Evolutionary conservation across 2,329 filamentous ascomycete genomes (phyloP).

Genomic region (Curvularia hawaiiensis): DNA sequence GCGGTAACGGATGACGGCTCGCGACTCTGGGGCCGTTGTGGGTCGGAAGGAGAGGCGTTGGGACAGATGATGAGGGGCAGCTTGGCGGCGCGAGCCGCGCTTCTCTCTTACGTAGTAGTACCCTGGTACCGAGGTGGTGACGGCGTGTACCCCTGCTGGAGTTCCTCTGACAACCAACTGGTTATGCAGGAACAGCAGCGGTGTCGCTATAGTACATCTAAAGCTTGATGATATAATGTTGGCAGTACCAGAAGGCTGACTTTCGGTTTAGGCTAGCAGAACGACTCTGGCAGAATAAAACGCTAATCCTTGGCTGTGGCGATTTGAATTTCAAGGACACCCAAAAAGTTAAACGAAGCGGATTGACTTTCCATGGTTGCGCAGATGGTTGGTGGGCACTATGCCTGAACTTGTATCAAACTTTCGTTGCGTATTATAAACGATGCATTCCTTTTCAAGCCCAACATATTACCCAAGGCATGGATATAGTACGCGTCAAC

Average conservation of each 20-base stretch:
- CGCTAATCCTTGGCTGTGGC: not conserved
- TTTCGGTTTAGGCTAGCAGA: not conserved
- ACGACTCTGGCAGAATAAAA: not conserved
- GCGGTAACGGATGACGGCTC: not conserved
- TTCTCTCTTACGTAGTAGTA: not conserved
- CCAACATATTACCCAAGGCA: not conserved
- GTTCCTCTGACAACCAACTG: not conserved
- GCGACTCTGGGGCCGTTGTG: slow-evolving; percentile 1
- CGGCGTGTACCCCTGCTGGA: not conserved
- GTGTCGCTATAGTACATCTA: not conserved
- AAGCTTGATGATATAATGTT: not conserved
- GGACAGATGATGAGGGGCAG: slow-evolving; percentile 11
- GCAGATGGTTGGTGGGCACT: not conserved
- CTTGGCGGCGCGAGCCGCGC: slow-evolving; percentile 3
- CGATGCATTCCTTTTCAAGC: not conserved
- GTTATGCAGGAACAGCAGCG: not conserved
- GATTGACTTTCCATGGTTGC: not conserved
- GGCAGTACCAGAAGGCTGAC: not conserved
- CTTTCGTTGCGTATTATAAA: not conserved
- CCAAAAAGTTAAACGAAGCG: not conserved
- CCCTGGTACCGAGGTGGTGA: not conserved
- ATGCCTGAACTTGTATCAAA: not conserved
- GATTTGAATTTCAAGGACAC: not conserved
- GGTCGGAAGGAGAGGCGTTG: not conserved
- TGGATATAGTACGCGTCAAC: not conserved